These are phyloP conservation scores for Colletotrichum siamense DNA, from an alignment of 2,329 filamentous ascomycete genomes.

Conservation along the genomic window DNA sequence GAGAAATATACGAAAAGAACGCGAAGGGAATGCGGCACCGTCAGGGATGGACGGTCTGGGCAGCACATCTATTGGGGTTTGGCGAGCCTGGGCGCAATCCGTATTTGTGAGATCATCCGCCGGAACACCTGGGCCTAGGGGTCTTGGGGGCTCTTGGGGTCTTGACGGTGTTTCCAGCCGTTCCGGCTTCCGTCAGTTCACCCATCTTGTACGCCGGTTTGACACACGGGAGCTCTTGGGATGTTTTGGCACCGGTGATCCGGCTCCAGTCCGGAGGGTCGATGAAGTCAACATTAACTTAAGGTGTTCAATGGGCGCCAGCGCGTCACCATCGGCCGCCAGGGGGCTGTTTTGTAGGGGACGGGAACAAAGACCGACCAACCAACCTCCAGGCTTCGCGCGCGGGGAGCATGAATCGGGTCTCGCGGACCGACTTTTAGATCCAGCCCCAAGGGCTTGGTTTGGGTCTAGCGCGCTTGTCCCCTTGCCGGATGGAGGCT, in stretches of 20 bases:
- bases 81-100: constrained; percentile 8
- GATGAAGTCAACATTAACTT: not conserved
- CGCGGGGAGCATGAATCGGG: not conserved
- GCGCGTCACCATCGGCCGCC: not conserved
- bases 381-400: not conserved
- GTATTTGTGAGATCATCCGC: constrained; percentile 8
- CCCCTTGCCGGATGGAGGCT: not conserved
- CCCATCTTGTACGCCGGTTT: not conserved
- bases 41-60: constrained; percentile 10
- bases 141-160: not conserved
- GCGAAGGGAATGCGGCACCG: not conserved
- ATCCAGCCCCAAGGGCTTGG: not conserved
- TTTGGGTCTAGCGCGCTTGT: not conserved
- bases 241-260: not conserved
- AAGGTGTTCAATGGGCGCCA: not conserved
- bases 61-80: constrained; percentile 11
- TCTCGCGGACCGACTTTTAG: not conserved
- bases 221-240: not conserved
- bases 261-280: not conserved
- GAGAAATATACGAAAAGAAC: constrained; percentile 1
- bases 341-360: not conserved
- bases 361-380: not conserved
- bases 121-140: not conserved
- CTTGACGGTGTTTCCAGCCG: not conserved
- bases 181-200: not conserved